Evolutionary conservation across 2,329 filamentous ascomycete species (phyloP), one percentile per base, ranked within the genome.

Genomic region (Clonostachys solani): DNA sequence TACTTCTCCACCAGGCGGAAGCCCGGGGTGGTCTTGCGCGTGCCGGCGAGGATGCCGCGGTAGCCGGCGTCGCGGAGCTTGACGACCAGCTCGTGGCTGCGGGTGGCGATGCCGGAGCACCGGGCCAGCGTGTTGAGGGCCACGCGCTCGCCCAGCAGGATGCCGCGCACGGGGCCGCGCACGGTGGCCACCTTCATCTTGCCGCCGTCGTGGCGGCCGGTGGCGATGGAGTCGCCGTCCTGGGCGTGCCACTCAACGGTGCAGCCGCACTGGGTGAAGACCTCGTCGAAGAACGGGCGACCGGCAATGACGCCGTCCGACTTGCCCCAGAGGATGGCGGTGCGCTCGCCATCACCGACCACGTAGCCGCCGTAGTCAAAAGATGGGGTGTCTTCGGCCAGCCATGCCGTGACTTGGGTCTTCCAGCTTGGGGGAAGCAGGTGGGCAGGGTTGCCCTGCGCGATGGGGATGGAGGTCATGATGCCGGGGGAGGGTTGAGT

Each of bases 361-460:
- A 99, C 94, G 67, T 95, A 99, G 50, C 94, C 94, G 60, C 89
- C 94, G 65, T 96, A 96, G 75, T 99, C 94, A 69, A 96, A 92
- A 46, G 89, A 94, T 5, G 94, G 94, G 4, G 91, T 95, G 72
- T 99, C 94, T 71, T 99, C 94, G 60, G 91, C 88, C 13, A 96
- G 86, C 94, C 94, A 99, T 59, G 80, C 72, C 19, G 85, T 80
- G 52, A 96, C 82, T 54, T 85, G 80, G 44, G 84, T 78, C 65
- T 92, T 95, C 83, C 90, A 96, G 53, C 84, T 87, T 18, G 84
- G 80, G 0, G 92, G 92, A 40, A 97, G 83, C 54, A 97, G 81
- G 64, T 95, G 83, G 59, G 71, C 71, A 45, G 77, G 69, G 44
- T 63, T 62, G 65, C 74, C 75, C 52, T 72, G 35, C 6, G 47